Base-by-base conservation (phyloP, 345 rosid genomes). In the Populus tremula region DNA sequence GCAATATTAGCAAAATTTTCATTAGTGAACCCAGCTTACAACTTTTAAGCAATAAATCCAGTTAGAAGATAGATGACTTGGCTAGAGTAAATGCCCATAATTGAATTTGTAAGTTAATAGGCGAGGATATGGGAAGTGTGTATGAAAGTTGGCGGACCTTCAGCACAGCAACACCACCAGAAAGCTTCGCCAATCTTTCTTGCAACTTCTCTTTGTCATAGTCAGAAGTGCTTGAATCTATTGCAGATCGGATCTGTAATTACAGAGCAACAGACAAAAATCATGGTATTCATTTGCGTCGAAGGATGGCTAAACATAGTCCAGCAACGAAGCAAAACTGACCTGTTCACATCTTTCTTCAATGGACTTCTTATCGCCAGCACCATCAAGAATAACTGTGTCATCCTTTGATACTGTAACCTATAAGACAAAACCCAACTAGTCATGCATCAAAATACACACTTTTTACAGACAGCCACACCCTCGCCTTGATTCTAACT, bases 281-380 rank as follows among this genome's bases (percentile, higher is more conserved):
- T 14, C 35, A 69, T 36, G 63, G 59, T 66, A 13, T 36, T 69
- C 62, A 61, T 49, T 59, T 25, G 0, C 29, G 21, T 59, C 1
- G 1, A 8, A 41, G 5, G 13, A 13, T 38, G 50, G 18, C 18
- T 47, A 69, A 49, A 70, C 23, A 35, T n/a, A 36, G 21, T 67
- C 8, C 8, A 76, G 14, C 18, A 50, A 41, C 35, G 66, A 74
- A 54, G 71, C 12, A 66, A 77, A 6, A 77, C 82, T 17, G 23
- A 94, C 98, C 98, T 90, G 92, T 72, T 93, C 97, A 53, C 98
- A 93, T 89, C 98, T 89, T 80, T 91, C 99, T 76, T 88, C 94
- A 63, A 95, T 90, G 75, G 85, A 16, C 85, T 89, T 88, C 91
- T 95, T 95, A 84, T 90, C 96, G 82, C 99, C 98, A 83, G 90